phyloP scores from a whole-genome alignment of 108 stramenopile species.

The Pseudonitzschia delicatissima region DNA sequence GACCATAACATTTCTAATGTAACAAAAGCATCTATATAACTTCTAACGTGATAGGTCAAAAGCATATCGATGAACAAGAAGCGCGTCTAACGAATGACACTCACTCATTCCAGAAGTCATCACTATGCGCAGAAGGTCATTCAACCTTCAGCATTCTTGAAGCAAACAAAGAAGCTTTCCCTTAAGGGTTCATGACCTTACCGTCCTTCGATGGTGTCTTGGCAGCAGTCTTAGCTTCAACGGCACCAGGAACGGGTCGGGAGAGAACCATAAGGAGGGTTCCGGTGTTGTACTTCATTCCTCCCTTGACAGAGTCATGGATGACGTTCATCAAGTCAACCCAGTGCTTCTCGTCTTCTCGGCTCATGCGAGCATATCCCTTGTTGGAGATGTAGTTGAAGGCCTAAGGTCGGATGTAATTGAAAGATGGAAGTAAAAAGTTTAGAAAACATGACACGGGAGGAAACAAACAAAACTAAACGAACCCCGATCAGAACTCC shows the following conservation, averaged over 20 bases:
- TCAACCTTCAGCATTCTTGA: no score
- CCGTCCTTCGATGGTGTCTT: constrained; percentile 32
- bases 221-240: constrained; percentile 35
- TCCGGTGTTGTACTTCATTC: constrained; percentile 90
- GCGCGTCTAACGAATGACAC: background rate
- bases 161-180: background rate
- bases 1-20: background rate
- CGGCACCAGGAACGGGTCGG: constrained; percentile 45
- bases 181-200: constrained; percentile 44
- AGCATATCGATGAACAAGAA: background rate
- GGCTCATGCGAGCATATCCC: constrained; percentile 83
- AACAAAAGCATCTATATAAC: background rate
- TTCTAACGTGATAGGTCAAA: background rate
- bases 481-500: background rate
- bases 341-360: constrained; percentile 83
- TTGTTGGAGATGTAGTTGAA: constrained; percentile 91
- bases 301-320: constrained; percentile 81
- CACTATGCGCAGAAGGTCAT: no score
- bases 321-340: constrained; percentile 84
- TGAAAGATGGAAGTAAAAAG: background rate
- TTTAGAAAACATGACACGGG: no score
- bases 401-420: constrained; percentile 46
- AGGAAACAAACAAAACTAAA: background rate
- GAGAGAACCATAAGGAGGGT: constrained; percentile 85
- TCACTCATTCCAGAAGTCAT: background rate